phyloP scores from a whole-genome alignment of 1,284 basidiomycete genomes.

The Cryptococcus neoformans region DNA sequence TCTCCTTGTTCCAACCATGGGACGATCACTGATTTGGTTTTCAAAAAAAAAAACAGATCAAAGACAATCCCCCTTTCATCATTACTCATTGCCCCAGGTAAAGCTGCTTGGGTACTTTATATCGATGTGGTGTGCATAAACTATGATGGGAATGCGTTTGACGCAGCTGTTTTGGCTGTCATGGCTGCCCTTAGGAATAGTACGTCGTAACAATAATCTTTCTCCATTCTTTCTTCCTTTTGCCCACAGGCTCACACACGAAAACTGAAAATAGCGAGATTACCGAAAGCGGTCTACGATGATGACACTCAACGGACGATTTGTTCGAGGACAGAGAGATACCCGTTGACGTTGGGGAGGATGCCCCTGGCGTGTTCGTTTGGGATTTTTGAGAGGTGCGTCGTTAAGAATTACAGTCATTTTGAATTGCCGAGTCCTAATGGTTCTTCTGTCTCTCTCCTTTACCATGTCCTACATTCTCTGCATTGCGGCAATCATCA shows the following conservation, averaged over 20 bases:
- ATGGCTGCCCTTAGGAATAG: conserved; percentile 80
- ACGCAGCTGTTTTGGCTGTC: conserved; percentile 83
- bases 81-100: conserved; percentile 74
- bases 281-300: conserved; percentile 72
- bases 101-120: conserved; percentile 86
- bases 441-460: no score
- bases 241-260: no score
- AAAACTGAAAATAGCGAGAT: conserved; percentile 54
- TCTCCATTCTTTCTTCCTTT: background rate
- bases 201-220: conserved; percentile 51
- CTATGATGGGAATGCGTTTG: conserved; percentile 93
- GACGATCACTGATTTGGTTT: background rate
- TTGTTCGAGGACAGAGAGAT: conserved; percentile 59
- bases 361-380: conserved; percentile 67
- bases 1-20: background rate
- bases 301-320: conserved; percentile 63
- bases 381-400: conserved; percentile 74
- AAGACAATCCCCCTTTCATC: conserved; percentile 62
- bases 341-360: conserved; percentile 52
- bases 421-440: background rate
- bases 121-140: conserved; percentile 93
- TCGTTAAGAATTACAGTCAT: conserved; percentile 28
- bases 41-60: conserved; percentile 54
- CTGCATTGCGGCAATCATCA: no score
- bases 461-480: no score